Evolutionary conservation across 2,329 filamentous ascomycete genomes (phyloP).

Genomic region (Talaromyces sp.): DNA sequence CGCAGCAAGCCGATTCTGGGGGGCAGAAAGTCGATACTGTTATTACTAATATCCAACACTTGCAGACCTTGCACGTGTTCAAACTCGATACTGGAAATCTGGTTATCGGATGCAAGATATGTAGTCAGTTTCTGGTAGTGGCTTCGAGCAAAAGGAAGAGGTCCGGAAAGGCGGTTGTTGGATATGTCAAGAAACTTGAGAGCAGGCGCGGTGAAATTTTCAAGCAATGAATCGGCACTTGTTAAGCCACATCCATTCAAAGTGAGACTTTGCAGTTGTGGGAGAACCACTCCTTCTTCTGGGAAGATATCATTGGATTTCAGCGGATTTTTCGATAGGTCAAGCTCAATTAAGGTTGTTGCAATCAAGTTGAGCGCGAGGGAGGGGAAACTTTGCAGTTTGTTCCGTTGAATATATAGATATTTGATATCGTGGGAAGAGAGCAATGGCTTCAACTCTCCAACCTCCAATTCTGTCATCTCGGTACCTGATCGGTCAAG

Average conservation of each 20-base stretch:
- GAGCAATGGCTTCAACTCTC: slow-evolving; percentile 43
- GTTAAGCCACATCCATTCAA: slow-evolving; percentile 70
- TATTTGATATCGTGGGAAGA: slow-evolving; percentile 47
- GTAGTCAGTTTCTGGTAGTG: slow-evolving; percentile 67
- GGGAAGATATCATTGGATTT: slow-evolving; percentile 61
- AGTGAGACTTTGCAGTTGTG: slow-evolving; percentile 71
- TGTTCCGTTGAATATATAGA: slow-evolving; percentile 72
- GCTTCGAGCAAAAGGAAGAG: slow-evolving; percentile 62
- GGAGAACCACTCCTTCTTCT: slow-evolving; percentile 63
- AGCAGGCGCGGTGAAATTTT: slow-evolving; percentile 65
- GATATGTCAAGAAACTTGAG: slow-evolving; percentile 77
- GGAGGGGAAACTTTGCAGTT: slow-evolving; percentile 64
- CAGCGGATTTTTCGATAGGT: slow-evolving; percentile 71
- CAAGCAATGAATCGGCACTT: slow-evolving; percentile 61
- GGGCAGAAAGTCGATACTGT: slow-evolving; percentile 77
- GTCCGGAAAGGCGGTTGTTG: slow-evolving; percentile 68
- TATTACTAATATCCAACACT: slow-evolving; percentile 75
- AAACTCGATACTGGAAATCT: slow-evolving; percentile 66
- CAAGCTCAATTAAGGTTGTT: slow-evolving; percentile 65
- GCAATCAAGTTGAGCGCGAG: slow-evolving; percentile 66
- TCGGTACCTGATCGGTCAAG: slow-evolving; percentile 67
- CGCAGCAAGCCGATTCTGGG: slow-evolving; percentile 75
- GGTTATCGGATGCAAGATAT: slow-evolving; percentile 74
- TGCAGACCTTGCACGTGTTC: slow-evolving; percentile 70
- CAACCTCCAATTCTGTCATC: slow-evolving; percentile 51